A percentile compares a stretch with the other conserved stretches of the same genome.
Conservation (phyloP, 2,329 filamentous ascomycete genomes). For the Calonectria multiphialidica region DNA sequence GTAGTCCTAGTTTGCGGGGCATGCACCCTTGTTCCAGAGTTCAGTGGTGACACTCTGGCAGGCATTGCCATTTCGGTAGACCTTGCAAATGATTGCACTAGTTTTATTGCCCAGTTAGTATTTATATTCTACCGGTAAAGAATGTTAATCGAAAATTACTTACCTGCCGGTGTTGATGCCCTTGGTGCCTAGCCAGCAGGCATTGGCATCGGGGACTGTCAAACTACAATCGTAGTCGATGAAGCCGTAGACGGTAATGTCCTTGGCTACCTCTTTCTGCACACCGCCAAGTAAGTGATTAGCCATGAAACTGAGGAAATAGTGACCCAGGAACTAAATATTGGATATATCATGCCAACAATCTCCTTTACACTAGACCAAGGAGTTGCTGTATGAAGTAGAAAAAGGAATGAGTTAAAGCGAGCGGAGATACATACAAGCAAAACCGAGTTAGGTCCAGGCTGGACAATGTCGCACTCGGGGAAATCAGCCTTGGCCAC, state of each 20-base stretch:
- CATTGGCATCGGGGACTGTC: not conserved
- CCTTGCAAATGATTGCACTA: too few relatives aligned
- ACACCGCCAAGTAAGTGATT: not conserved
- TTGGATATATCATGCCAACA: not conserved
- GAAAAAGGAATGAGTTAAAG: not conserved
- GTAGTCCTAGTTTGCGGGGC: too few relatives aligned
- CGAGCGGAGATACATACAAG: not conserved
- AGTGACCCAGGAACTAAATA: not conserved
- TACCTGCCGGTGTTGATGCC: too few relatives aligned
- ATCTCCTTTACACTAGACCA: not conserved
- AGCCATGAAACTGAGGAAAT: not conserved
- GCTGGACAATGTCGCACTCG: not conserved
- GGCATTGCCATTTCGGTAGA: too few relatives aligned
- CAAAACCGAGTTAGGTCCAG: not conserved
- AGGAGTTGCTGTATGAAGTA: not conserved
- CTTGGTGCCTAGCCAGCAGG: not conserved
- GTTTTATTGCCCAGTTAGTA: too few relatives aligned
- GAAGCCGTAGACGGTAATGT: not conserved
- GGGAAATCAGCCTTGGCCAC: not conserved
- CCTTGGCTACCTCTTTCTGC: not conserved
- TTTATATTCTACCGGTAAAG: too few relatives aligned
- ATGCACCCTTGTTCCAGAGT: too few relatives aligned
- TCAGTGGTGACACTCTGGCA: too few relatives aligned
- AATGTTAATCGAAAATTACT: too few relatives aligned
- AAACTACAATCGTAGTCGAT: not conserved